Evolutionary conservation across 1,139 yeast genomes (phyloP), one percentile per base, ranked within the genome.

Genomic region (Blastobotrys niveus): DNA sequence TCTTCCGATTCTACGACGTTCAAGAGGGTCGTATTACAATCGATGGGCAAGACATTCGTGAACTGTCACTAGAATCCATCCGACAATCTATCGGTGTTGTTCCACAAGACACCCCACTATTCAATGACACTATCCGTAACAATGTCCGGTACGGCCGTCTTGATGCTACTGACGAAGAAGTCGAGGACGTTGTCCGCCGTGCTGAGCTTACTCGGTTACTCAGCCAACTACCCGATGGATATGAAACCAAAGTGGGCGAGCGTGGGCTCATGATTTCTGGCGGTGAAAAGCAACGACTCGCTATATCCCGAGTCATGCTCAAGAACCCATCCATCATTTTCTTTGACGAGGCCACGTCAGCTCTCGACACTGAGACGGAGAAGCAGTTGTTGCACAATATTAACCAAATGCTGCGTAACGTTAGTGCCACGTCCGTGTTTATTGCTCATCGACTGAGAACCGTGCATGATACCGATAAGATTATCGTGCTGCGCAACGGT

Each of bases 221-320:
- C 18, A 57, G 64, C 5, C 86, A 82, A 41, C 68, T 91, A 38
- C 97, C 98, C 0, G 84, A 85, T 12, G 96, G 96, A 1, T 70
- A 76, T 36, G 70, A 82, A 30, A 91, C 98, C 0, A 72, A 85
- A 45, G 98, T 91, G n/a, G 99, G 99, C 41, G 99, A 93, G 64
- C 72, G 99, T 55, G 98, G 99, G 19, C 74, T 91, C 75, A 91
- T 91, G 98, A 88, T 91, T 39, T 87, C 96, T 9, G 98, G 99
- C 12, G 99, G 99, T 47, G 98, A 91, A 63, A 89, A 93, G 62
- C 99, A 91, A 64, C 72, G 99, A 51, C 71, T 91, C 44, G 98
- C 98, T 0, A 87, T 91, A 55, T 93, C 96, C 0, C 72, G 99
- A 53, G 77, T 91, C 17, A 66, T 91, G 38, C 68, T 91, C 55